phyloP scores from a whole-genome alignment of 2,329 filamentous ascomycete genomes.

The Cladosporium sp. region DNA sequence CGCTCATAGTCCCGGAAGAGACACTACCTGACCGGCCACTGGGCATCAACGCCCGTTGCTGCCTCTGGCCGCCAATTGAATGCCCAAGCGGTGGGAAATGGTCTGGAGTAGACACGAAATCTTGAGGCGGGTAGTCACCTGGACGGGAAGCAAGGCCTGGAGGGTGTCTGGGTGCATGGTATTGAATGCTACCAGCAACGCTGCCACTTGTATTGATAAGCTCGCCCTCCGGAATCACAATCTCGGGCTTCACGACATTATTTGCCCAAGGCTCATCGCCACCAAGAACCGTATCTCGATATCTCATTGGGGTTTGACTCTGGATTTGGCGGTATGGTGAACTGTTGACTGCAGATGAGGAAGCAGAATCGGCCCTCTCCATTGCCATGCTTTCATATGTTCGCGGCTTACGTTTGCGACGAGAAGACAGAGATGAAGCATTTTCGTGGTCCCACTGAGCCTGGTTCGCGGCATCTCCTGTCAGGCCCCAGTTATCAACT shows the following conservation, averaged over 20 bases:
- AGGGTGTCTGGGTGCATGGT: neutral
- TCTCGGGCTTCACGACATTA: conserved; percentile 6
- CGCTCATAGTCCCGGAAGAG: neutral
- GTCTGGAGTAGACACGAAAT: neutral
- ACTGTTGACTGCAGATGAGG: neutral
- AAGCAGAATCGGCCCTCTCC: neutral
- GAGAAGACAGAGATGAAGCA: neutral
- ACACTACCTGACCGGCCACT: no score
- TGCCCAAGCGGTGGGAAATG: neutral
- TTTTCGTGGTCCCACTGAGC: conserved; percentile 17
- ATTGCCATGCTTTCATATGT: neutral
- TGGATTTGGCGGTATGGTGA: neutral
- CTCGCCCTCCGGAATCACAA: neutral
- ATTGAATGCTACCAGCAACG: neutral
- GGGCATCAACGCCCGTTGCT: no score
- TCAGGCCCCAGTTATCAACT: conserved; percentile 16
- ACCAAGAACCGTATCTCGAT: neutral
- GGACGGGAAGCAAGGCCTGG: neutral
- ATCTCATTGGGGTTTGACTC: conserved; percentile 4
- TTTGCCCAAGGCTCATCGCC: conserved; percentile 15
- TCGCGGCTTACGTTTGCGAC: neutral
- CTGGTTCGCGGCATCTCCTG: conserved; percentile 14
- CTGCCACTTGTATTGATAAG: conserved; percentile 11
- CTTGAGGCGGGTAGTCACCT: neutral
- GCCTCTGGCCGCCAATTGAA: no score